A percentile compares a stretch with the other conserved stretches of the same genome.
phyloP scores from a whole-genome alignment of 2,329 filamentous ascomycete genomes.

The Aureobasidium sp. region DNA sequence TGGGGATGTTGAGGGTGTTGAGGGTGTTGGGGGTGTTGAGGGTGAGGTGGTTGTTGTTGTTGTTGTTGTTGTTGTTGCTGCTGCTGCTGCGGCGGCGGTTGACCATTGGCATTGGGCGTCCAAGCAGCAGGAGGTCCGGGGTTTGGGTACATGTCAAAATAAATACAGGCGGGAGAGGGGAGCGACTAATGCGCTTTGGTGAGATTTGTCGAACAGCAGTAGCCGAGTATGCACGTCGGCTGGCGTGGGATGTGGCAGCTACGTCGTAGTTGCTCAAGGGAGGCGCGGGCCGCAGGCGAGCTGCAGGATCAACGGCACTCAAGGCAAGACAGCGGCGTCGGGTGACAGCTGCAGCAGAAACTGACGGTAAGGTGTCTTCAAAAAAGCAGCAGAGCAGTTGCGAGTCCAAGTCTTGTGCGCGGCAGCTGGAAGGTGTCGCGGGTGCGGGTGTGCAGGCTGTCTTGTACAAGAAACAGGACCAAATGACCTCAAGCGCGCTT shows the following conservation, averaged over 20 bases:
- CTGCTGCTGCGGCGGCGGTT: slow-evolving; percentile 15
- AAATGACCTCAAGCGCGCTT: slow-evolving; percentile 14
- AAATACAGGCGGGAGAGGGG: background rate
- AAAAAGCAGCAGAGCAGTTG: background rate
- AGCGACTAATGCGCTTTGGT: slow-evolving; percentile 11
- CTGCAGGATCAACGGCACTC: slow-evolving; percentile 13
- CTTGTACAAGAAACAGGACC: slow-evolving; percentile 7
- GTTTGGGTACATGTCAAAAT: slow-evolving; percentile 17
- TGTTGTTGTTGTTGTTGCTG: slow-evolving; percentile 18
- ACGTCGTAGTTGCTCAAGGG: slow-evolving; percentile 11
- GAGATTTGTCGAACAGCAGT: slow-evolving; percentile 10
- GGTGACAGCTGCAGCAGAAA: slow-evolving; percentile 13
- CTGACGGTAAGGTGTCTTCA: background rate
- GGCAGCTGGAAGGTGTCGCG: background rate
- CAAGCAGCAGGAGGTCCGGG: slow-evolving; percentile 17
- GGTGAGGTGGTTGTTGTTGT: slow-evolving; percentile 16
- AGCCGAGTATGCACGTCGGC: slow-evolving; percentile 13
- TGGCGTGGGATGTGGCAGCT: slow-evolving; percentile 8
- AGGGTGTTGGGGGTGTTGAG: slow-evolving; percentile 15
- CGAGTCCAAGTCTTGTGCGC: background rate
- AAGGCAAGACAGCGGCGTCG: slow-evolving; percentile 12
- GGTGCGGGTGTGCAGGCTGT: slow-evolving; percentile 1
- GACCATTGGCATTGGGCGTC: slow-evolving; percentile 19
- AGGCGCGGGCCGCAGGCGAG: slow-evolving; percentile 15
- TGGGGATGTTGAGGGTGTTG: slow-evolving; percentile 8